A percentile compares a stretch with the other conserved stretches of the same genome.
Evolutionary conservation across 2,329 filamentous ascomycete species (phyloP).

Genomic region (Pseudocercospora macadamiae): DNA sequence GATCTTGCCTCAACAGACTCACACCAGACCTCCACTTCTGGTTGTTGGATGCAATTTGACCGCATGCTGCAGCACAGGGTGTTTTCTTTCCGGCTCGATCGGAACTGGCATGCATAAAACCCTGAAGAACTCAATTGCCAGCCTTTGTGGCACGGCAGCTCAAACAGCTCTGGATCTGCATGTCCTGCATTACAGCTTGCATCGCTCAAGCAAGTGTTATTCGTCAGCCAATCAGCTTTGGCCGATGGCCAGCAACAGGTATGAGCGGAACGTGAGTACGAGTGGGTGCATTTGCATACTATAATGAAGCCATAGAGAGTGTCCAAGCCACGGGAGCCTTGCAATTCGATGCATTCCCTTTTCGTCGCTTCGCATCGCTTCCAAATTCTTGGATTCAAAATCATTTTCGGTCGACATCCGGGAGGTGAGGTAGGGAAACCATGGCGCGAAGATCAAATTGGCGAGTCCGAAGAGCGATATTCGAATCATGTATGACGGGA

Average conservation of each 20-base stretch:
- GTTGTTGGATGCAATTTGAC: not conserved
- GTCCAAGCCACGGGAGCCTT: constrained; percentile 1
- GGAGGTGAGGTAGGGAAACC: not conserved
- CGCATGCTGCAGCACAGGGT: not conserved
- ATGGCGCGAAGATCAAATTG: not conserved
- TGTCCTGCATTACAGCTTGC: not conserved
- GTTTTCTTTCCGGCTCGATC: not conserved
- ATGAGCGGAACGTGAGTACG: not conserved
- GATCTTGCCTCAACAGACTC: not conserved
- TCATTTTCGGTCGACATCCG: not conserved
- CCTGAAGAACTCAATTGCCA: not conserved
- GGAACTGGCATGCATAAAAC: not conserved
- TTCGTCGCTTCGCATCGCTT: constrained; percentile 18
- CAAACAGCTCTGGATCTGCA: not conserved
- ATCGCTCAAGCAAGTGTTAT: not conserved
- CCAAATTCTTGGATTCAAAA: not conserved
- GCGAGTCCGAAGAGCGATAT: not conserved
- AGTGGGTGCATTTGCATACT: not conserved
- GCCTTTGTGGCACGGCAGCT: not conserved
- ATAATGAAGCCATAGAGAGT: not conserved
- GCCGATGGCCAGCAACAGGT: not conserved
- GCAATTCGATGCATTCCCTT: constrained; percentile 11
- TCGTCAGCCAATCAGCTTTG: not conserved
- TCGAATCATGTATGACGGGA: not conserved
- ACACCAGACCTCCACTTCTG: not conserved